Evolutionary conservation across 352 stramenopile genomes (phyloP).

Genomic region (Phytopythium boreale): DNA sequence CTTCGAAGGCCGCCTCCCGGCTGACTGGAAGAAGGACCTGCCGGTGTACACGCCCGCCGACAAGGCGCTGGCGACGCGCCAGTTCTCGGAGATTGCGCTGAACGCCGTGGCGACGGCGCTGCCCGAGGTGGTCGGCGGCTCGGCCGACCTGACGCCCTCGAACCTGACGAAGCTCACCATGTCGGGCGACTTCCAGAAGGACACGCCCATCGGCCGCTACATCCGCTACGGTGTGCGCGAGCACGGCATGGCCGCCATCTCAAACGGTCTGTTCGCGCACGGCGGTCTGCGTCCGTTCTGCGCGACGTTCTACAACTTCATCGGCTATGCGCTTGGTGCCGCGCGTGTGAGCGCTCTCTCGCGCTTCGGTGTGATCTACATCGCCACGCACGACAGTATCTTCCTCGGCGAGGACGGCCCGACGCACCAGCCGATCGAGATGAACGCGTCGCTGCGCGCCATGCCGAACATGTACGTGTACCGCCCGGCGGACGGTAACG

Average conservation of each 20-base stretch:
- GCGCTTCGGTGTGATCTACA: constrained; percentile 96
- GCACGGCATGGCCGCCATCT: constrained; percentile 98
- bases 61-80: constrained; percentile 91
- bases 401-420: constrained; percentile 99
- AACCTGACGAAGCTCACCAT: constrained; percentile 97
- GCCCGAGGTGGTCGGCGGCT: constrained; percentile 97
- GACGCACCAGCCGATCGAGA: constrained; percentile 99
- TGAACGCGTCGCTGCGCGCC: constrained; percentile 92
- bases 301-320: constrained; percentile 99
- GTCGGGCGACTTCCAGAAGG: constrained; percentile 97
- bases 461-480: constrained; percentile 99
- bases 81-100: constrained; percentile 94
- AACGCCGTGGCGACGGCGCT: constrained; percentile 92
- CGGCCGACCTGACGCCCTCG: constrained; percentile 97
- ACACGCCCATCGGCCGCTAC: constrained; percentile 94
- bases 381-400: constrained; percentile 99
- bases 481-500: constrained; percentile 97
- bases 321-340: constrained; percentile 95
- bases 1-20: constrained; percentile 91
- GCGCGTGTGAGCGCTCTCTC: constrained; percentile 95
- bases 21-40: constrained; percentile 90
- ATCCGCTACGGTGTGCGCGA: constrained; percentile 98
- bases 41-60: constrained; percentile 89
- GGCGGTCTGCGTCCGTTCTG: constrained; percentile 96
- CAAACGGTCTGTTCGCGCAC: constrained; percentile 98